phyloP scores from a whole-genome alignment of 2,329 filamentous ascomycete genomes.

The Emmonsia crescens region DNA sequence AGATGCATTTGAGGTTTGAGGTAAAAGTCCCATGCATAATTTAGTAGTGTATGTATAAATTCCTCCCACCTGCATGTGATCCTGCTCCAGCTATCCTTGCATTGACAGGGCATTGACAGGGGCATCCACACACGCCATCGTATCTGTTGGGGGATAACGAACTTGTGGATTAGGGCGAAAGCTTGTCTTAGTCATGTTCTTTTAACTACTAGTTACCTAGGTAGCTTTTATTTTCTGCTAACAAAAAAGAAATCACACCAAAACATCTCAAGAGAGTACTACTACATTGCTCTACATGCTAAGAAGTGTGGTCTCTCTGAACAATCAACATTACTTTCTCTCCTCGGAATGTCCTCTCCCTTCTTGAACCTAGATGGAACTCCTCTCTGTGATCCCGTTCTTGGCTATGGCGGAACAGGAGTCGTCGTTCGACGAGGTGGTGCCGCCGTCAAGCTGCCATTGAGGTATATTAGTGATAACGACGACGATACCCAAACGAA shows the following conservation, averaged over 20 bases:
- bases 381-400: not conserved
- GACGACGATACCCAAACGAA: not conserved
- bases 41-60: no score
- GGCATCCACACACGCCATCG: no score
- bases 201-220: no score
- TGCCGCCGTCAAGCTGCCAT: conserved; percentile 1
- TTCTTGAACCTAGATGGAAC: conserved; percentile 5
- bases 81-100: no score
- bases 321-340: conserved; percentile 1
- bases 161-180: no score
- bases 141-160: no score
- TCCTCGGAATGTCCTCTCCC: conserved; percentile 2
- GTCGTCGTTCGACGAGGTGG: not conserved
- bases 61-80: no score
- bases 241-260: not conserved
- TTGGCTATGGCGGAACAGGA: conserved; percentile 1
- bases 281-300: not conserved
- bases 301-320: not conserved
- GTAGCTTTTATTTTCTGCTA: not conserved
- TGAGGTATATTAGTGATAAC: conserved; percentile 1
- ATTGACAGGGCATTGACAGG: no score
- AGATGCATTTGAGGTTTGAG: no score
- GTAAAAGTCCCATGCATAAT: no score
- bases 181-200: no score
- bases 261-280: not conserved